These are phyloP conservation scores for Cercophora samala DNA, from an alignment of 495 filamentous ascomycete species.

Conservation along the genomic window DNA sequence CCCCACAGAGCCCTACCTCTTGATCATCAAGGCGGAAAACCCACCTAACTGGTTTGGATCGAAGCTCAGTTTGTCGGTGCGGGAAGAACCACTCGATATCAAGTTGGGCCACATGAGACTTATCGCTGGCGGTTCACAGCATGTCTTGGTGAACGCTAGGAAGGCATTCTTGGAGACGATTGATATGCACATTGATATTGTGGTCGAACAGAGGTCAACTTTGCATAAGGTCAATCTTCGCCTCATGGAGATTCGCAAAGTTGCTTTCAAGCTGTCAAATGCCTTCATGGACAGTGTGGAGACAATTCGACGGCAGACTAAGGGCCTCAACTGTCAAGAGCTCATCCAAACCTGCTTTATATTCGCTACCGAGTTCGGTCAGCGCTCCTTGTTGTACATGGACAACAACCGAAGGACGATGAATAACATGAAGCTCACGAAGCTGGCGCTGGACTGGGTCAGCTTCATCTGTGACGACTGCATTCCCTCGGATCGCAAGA, in stretches of 20 bases:
- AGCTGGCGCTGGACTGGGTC: constrained; percentile 92
- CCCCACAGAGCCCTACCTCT: constrained; percentile 69
- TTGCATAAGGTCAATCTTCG: constrained; percentile 86
- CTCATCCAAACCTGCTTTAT: constrained; percentile 98
- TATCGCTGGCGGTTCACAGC: constrained; percentile 82
- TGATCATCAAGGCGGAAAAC: constrained; percentile 79
- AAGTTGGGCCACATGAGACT: constrained; percentile 84
- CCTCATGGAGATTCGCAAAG: constrained; percentile 92
- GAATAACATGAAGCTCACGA: constrained; percentile 93
- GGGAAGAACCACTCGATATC: constrained; percentile 78
- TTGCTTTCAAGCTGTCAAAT: constrained; percentile 94
- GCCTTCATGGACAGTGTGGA: constrained; percentile 99
- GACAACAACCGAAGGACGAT: constrained; percentile 88
- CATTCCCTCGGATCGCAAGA: constrained; percentile 88
- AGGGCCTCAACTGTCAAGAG: constrained; percentile 84
- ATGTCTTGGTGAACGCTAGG: constrained; percentile 73
- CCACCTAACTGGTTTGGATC: constrained; percentile 80
- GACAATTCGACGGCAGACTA: constrained; percentile 79
- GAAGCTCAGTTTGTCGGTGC: constrained; percentile 63
- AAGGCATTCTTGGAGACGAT: constrained; percentile 70
- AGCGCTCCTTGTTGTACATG: constrained; percentile 87
- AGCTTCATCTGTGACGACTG: constrained; percentile 98
- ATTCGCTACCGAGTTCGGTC: constrained; percentile 96
- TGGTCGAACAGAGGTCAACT: constrained; percentile 90
- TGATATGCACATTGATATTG: constrained; percentile 76